These are phyloP conservation scores for Teunomyces kruisii DNA, from an alignment of 805 yeast species.

Conservation along the genomic window DNA sequence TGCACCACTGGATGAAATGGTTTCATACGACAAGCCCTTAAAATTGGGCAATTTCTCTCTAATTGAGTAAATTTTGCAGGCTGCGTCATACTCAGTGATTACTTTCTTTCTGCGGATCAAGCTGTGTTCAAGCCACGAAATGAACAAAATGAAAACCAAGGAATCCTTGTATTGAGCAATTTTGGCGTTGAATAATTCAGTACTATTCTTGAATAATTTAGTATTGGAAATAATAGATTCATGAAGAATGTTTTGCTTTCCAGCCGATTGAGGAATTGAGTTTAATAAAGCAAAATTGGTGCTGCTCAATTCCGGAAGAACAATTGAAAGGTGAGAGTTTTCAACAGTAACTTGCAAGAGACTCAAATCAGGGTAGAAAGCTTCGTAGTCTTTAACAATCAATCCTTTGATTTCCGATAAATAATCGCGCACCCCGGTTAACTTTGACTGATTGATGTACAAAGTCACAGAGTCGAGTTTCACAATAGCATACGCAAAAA, in stretches of 20 bases:
- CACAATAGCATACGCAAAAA: constrained; percentile 61
- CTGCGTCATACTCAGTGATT: constrained; percentile 66
- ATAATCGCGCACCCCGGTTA: constrained; percentile 27
- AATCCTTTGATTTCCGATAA: constrained; percentile 28
- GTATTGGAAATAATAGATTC: constrained; percentile 42
- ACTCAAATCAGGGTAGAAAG: constrained; percentile 58
- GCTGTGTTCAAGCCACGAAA: constrained; percentile 77
- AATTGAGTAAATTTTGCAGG: constrained; percentile 54
- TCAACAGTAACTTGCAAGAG: constrained; percentile 20
- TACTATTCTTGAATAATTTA: constrained; percentile 73
- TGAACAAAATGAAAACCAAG: constrained; percentile 66
- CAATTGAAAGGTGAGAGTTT: constrained; percentile 16
- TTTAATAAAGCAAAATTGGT: constrained; percentile 33
- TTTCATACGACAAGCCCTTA: constrained; percentile 70
- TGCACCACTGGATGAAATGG: constrained; percentile 74
- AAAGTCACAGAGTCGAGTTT: constrained; percentile 39
- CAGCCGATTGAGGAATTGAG: constrained; percentile 29
- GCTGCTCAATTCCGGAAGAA: constrained; percentile 30
- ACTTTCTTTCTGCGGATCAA: constrained; percentile 38
- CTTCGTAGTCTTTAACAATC: constrained; percentile 49
- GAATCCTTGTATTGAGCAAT: constrained; percentile 85
- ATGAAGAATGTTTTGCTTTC: constrained; percentile 21
- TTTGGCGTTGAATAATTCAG: constrained; percentile 70
- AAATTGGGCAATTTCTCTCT: constrained; percentile 55
- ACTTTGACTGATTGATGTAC: constrained; percentile 52